phyloP scores from a whole-genome alignment of 2,329 filamentous ascomycete species.

The Fusarium chaquense region DNA sequence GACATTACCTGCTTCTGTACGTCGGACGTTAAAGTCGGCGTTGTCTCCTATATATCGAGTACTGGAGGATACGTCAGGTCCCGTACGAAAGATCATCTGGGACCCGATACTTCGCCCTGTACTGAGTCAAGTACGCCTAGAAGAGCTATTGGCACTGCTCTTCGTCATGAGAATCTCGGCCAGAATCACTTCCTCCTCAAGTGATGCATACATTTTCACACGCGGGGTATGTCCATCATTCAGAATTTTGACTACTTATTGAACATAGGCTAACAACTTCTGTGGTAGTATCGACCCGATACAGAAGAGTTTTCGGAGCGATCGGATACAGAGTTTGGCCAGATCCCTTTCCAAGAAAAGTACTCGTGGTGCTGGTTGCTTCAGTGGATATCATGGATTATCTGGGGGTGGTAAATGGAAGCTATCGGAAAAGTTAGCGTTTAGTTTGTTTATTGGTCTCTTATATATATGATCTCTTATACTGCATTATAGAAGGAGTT shows the following conservation, averaged over 20 bases:
- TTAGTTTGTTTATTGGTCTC: background rate
- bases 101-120: background rate
- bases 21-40: background rate
- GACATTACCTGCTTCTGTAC: background rate
- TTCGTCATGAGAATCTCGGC: background rate
- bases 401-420: background rate
- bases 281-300: background rate
- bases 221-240: background rate
- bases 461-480: background rate
- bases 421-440: background rate
- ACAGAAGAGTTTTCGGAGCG: background rate
- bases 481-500: background rate
- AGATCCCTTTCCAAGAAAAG: background rate
- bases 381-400: background rate
- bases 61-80: background rate
- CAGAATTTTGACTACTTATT: background rate
- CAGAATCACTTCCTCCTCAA: background rate
- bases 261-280: background rate
- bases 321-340: background rate
- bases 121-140: background rate
- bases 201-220: background rate
- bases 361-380: background rate
- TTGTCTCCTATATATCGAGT: background rate
- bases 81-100: background rate
- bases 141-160: background rate